Percentiles rank a stretch among this genome's conserved stretches.
Evolutionary conservation across 2,329 filamentous ascomycete species (phyloP).

Genomic region (Verticillium klebahnii): DNA sequence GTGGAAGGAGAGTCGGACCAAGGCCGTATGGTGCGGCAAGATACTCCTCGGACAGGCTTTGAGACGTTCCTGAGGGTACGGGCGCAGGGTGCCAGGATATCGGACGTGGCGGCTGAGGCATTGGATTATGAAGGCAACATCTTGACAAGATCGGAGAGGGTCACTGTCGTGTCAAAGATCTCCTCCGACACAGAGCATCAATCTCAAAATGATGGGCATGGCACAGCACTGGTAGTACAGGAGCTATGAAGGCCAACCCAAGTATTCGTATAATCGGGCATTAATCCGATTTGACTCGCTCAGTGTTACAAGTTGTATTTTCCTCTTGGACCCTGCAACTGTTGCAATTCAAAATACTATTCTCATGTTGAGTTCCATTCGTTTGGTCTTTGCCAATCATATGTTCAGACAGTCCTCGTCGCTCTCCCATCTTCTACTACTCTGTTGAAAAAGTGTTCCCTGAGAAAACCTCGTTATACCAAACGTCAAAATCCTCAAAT

Average conservation of each 20-base stretch:
- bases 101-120: background rate
- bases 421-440: background rate
- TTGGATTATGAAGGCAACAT: background rate
- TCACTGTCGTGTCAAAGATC: background rate
- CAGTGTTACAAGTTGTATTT: no score
- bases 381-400: background rate
- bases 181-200: background rate
- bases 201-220: background rate
- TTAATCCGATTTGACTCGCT: no score
- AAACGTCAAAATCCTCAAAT: background rate
- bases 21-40: constrained; percentile 1
- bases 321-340: no score
- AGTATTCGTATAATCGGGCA: no score
- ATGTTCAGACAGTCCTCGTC: no score
- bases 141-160: background rate
- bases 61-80: constrained; percentile 3
- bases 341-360: no score
- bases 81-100: background rate
- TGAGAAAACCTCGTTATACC: constrained; percentile 1
- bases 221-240: background rate
- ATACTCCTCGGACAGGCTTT: constrained; percentile 6
- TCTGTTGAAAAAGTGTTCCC: background rate
- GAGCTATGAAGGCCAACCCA: background rate
- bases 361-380: no score
- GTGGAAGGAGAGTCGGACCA: constrained; percentile 9